Percentiles rank a stretch among this genome's conserved stretches.
phyloP scores from a whole-genome alignment of 1,284 basidiomycete species.

The Sporisorium graminicola region DNA sequence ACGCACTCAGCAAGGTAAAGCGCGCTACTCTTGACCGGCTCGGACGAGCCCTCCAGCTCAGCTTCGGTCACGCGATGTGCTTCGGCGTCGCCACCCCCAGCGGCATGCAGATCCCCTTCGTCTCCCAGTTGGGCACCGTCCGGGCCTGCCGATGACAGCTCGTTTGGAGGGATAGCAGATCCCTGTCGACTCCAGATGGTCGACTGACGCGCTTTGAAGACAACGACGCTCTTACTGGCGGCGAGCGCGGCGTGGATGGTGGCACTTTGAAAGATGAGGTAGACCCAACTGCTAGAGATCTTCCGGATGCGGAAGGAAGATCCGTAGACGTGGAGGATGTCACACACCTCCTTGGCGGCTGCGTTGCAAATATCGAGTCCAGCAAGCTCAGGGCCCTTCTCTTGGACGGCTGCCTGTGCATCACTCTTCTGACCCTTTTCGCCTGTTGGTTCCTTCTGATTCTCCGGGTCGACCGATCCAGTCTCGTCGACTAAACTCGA shows the following conservation, averaged over 20 bases:
- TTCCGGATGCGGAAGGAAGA: constrained; percentile 53
- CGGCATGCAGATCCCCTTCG: constrained; percentile 16
- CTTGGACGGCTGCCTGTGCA: background rate
- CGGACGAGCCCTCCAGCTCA: constrained; percentile 38
- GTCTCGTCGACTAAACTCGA: constrained; percentile 6
- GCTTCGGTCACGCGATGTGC: constrained; percentile 18
- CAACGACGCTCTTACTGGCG: constrained; percentile 39
- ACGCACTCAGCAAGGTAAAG: constrained; percentile 46
- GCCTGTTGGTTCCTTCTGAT: background rate
- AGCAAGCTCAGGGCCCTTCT: constrained; percentile 20
- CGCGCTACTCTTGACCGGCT: constrained; percentile 45
- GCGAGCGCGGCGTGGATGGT: constrained; percentile 53
- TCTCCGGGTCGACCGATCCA: background rate
- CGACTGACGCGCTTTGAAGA: constrained; percentile 47
- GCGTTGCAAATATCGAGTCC: constrained; percentile 50
- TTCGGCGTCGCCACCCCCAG: constrained; percentile 17
- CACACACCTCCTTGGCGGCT: constrained; percentile 49
- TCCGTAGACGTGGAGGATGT: constrained; percentile 51
- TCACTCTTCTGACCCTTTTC: constrained; percentile 5
- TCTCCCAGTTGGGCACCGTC: constrained; percentile 4
- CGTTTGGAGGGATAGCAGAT: constrained; percentile 3
- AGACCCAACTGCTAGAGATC: constrained; percentile 54
- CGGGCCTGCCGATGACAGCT: background rate
- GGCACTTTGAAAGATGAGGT: constrained; percentile 55
- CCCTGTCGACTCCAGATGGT: constrained; percentile 27